Conservation (phyloP, 1,284 basidiomycete species). For the Violaceomyces palustris region DNA sequence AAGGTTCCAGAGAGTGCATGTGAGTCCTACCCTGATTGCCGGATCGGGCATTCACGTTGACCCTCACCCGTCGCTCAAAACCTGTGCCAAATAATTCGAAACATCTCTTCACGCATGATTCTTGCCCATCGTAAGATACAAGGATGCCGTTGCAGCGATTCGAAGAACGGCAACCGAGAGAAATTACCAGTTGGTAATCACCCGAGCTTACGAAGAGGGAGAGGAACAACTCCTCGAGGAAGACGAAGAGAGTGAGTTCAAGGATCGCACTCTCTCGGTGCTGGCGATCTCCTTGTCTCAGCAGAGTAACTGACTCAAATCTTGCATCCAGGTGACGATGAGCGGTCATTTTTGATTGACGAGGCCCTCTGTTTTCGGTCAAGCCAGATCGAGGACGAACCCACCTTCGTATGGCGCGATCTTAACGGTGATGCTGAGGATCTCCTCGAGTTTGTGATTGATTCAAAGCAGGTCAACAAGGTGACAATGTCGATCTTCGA, state of each 20-base stretch:
- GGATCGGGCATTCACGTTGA: no score
- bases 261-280: background rate
- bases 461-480: conserved; percentile 63
- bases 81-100: no score
- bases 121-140: conserved; percentile 58
- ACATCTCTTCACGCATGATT: no score
- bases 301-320: conserved; percentile 1
- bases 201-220: conserved; percentile 88
- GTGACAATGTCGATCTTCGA: conserved; percentile 81
- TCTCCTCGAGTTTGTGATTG: conserved; percentile 72
- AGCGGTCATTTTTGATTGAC: conserved; percentile 84
- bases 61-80: no score
- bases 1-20: conserved; percentile 94
- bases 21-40: no score
- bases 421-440: conserved; percentile 61
- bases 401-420: conserved; percentile 62
- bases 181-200: conserved; percentile 91
- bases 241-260: conserved; percentile 75
- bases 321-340: conserved; percentile 66
- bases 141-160: conserved; percentile 90
- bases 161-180: conserved; percentile 74
- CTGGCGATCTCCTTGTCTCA: background rate
- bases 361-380: conserved; percentile 70
- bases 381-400: conserved; percentile 49
- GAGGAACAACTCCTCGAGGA: conserved; percentile 89